Percentiles rank a stretch among this genome's conserved stretches.
Evolutionary conservation across 108 stramenopile genomes (phyloP).

Genomic region (Nitzschia sp.): DNA sequence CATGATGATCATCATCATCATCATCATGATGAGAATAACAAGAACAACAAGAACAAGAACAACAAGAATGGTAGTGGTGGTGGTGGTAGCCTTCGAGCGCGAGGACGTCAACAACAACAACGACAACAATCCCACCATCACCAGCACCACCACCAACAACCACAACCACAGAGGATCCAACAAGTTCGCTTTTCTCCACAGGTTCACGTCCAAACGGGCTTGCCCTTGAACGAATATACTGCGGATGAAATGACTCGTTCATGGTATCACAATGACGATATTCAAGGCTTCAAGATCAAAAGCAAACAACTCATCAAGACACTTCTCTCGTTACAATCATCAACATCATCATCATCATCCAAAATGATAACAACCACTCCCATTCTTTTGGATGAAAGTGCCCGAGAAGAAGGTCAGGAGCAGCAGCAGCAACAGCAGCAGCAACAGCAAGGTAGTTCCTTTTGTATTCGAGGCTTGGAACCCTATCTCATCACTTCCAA

Average conservation of each 20-base stretch:
- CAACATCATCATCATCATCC: too few relatives aligned
- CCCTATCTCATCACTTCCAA: not conserved
- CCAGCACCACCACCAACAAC: not conserved
- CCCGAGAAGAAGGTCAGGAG: not conserved
- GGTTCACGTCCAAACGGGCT: not conserved
- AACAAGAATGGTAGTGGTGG: too few relatives aligned
- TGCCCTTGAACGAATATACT: constrained; percentile 1
- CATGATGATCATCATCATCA: too few relatives aligned
- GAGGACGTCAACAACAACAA: not conserved
- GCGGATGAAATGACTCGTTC: not conserved
- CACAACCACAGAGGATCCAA: not conserved
- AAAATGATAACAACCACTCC: not conserved
- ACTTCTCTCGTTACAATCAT: too few relatives aligned
- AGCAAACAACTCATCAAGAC: not conserved
- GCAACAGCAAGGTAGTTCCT: not conserved
- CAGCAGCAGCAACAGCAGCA: not conserved
- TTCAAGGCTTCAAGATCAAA: not conserved
- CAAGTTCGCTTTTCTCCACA: not conserved
- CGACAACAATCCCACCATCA: not conserved
- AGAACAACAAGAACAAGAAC: too few relatives aligned
- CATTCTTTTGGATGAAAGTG: not conserved
- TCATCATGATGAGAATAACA: too few relatives aligned
- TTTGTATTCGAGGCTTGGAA: constrained; percentile 1
- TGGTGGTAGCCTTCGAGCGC: too few relatives aligned
- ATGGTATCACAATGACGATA: not conserved